Percentiles rank a stretch among this genome's conserved stretches.
phyloP scores from a whole-genome alignment of 768 basidiomycete species.

The Boletus rubropictus region DNA sequence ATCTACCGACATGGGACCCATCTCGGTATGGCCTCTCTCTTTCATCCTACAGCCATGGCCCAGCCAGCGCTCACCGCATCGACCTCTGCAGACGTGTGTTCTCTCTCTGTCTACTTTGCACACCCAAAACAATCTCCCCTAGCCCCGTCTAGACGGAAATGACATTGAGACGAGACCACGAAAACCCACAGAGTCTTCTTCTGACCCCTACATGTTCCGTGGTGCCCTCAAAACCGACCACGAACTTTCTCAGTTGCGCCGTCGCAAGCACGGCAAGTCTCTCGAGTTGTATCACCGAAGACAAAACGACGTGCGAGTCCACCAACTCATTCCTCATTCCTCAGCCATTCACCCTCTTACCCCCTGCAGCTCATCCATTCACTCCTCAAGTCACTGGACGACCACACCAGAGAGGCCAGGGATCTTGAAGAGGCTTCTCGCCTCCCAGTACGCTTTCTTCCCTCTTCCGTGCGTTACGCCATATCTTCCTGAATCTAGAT shows the following conservation, averaged over 20 bases:
- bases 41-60: background rate
- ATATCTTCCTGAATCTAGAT: slow-evolving; percentile 42
- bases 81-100: slow-evolving; percentile 8
- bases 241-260: slow-evolving; percentile 58
- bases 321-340: background rate
- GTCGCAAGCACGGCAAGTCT: slow-evolving; percentile 51
- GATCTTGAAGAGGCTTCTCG: slow-evolving; percentile 62
- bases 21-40: too few species aligned
- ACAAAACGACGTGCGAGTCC: slow-evolving; percentile 62
- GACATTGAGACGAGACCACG: slow-evolving; percentile 39
- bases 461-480: background rate
- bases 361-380: slow-evolving; percentile 70
- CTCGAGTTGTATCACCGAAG: slow-evolving; percentile 61
- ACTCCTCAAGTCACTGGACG: slow-evolving; percentile 88
- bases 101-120: background rate
- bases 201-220: slow-evolving; percentile 67
- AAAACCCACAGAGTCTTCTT: slow-evolving; percentile 25
- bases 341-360: background rate
- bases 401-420: slow-evolving; percentile 78
- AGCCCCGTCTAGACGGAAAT: background rate
- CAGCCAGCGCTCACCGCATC: background rate
- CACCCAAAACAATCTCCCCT: background rate
- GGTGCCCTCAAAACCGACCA: slow-evolving; percentile 55
- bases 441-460: slow-evolving; percentile 46
- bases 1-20: too few species aligned